phyloP scores from a whole-genome alignment of 192 early-diverging fungal genomes.

The Powellomyces hirtus region DNA sequence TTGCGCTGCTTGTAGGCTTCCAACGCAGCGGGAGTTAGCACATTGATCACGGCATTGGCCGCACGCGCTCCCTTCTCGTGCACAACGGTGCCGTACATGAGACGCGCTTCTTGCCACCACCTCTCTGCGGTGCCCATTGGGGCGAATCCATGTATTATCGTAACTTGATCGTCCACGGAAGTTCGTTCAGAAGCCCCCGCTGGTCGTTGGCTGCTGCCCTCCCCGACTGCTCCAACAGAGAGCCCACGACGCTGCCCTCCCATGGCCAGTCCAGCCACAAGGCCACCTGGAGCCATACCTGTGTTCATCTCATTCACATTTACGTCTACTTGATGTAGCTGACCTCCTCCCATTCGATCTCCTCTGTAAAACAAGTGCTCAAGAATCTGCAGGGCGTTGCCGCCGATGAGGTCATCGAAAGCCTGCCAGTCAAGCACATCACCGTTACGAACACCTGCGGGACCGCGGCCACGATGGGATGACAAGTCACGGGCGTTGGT shows the following conservation, averaged over 20 bases:
- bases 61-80: slow-evolving; percentile 61
- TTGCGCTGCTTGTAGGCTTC: slow-evolving; percentile 46
- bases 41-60: slow-evolving; percentile 64
- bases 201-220: neutral
- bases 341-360: slow-evolving; percentile 11
- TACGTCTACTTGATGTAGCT: neutral
- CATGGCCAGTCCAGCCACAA: slow-evolving; percentile 14
- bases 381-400: slow-evolving; percentile 55
- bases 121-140: slow-evolving; percentile 72
- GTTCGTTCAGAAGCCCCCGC: neutral
- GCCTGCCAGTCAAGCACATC: slow-evolving; percentile 55
- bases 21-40: slow-evolving; percentile 73
- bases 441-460: slow-evolving; percentile 10
- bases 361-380: slow-evolving; percentile 42
- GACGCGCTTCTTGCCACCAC: slow-evolving; percentile 82
- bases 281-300: slow-evolving; percentile 20
- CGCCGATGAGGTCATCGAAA: slow-evolving; percentile 64
- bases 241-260: neutral
- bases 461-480: neutral
- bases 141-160: slow-evolving; percentile 67
- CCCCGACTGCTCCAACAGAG: neutral
- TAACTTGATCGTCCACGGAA: slow-evolving; percentile 15
- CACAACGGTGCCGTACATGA: slow-evolving; percentile 69
- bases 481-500: neutral
- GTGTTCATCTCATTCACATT: neutral